These are phyloP conservation scores for Chalaropsis ovoidea DNA, from an alignment of 2,329 filamentous ascomycete species.

Conservation along the genomic window DNA sequence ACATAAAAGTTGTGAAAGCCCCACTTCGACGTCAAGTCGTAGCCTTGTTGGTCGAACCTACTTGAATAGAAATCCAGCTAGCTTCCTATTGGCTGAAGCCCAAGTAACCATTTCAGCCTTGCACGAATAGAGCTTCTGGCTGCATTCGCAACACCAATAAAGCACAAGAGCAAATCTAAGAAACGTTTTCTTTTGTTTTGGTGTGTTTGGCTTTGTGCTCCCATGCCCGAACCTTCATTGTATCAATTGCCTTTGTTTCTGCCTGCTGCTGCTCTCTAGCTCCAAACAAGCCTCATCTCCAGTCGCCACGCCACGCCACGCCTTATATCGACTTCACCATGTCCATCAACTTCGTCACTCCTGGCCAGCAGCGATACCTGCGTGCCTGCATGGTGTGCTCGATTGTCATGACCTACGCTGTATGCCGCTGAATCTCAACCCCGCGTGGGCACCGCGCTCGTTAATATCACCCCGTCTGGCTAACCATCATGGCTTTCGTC, in stretches of 20 bases:
- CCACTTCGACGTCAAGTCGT: not conserved
- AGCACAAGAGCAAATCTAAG: not conserved
- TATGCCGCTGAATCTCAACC: conserved; percentile 35
- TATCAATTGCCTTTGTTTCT: not conserved
- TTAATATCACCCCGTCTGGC: not conserved
- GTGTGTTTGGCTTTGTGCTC: too few relatives aligned
- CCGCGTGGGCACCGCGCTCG: not conserved
- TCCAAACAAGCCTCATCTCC: not conserved
- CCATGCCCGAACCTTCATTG: not conserved
- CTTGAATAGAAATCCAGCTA: not conserved
- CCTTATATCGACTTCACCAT: conserved; percentile 8
- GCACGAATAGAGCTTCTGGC: not conserved
- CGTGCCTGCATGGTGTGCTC: conserved; percentile 99
- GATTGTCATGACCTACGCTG: conserved; percentile 72
- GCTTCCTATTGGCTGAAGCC: conserved; percentile 25
- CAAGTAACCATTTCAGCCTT: conserved; percentile 1
- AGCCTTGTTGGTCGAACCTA: not conserved
- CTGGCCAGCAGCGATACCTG: conserved; percentile 69
- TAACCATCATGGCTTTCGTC: conserved; percentile 15
- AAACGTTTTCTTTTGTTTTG: not conserved
- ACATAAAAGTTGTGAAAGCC: conserved; percentile 1
- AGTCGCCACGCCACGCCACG: not conserved
- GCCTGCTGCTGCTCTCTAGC: not conserved
- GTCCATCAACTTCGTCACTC: conserved; percentile 48
- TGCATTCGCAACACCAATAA: not conserved